These are phyloP conservation scores for Cydonia oblonga DNA, from an alignment of 331 rosid species.

Conservation along the genomic window DNA sequence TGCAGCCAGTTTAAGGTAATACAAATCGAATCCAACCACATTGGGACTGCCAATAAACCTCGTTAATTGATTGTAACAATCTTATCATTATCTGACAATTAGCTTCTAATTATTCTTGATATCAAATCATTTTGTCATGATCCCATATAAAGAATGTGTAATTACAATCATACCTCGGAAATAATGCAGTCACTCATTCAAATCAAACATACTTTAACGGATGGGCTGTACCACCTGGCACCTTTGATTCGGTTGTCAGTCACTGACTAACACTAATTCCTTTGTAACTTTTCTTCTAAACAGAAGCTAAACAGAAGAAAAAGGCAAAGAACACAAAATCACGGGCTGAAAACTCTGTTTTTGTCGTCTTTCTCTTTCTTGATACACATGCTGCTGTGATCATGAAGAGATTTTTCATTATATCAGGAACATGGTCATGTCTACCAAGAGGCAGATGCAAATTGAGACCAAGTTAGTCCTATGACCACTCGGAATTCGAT, in stretches of 20 bases:
- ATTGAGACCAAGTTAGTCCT: no score
- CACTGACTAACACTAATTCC: background rate
- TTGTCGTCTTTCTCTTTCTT: conserved; percentile 39
- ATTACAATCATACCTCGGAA: background rate
- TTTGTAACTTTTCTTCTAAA: background rate
- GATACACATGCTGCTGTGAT: conserved; percentile 3
- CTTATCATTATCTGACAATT: background rate
- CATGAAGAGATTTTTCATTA: background rate
- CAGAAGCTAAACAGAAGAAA: background rate
- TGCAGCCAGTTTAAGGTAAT: background rate
- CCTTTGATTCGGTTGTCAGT: conserved; percentile 2
- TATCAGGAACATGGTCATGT: no score
- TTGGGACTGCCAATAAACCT: no score
- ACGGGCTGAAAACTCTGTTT: conserved; percentile 50
- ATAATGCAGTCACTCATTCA: background rate
- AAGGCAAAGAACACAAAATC: conserved; percentile 32
- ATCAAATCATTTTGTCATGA: background rate
- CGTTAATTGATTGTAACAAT: background rate
- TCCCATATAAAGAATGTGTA: background rate
- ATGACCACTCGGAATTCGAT: no score
- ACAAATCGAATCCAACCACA: background rate
- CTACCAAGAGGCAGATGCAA: no score
- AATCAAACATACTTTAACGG: background rate
- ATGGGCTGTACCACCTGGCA: background rate
- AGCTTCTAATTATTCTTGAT: background rate